phyloP scores from a whole-genome alignment of 306 rosid species.

The Rosa persica region DNA sequence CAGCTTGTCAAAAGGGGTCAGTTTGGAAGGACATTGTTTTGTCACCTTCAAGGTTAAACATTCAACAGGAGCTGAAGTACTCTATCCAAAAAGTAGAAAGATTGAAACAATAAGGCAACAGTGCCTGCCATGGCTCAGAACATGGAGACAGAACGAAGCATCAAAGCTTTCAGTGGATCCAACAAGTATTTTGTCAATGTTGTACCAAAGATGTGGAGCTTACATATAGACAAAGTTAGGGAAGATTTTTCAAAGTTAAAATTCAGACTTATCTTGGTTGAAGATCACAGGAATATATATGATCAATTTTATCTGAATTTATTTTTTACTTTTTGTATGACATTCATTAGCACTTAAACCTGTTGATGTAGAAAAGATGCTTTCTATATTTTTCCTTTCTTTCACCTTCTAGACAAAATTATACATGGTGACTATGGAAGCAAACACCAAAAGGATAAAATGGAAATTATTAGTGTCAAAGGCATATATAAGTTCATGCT shows the following conservation, averaged over 20 bases:
- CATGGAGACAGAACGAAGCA: slow-evolving; percentile 28
- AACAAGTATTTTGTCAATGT: slow-evolving; percentile 14
- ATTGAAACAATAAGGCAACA: slow-evolving; percentile 29
- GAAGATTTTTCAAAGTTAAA: slow-evolving; percentile 4
- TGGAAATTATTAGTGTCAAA: background rate
- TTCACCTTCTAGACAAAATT: background rate
- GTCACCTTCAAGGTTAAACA: slow-evolving; percentile 80
- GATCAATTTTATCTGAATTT: background rate
- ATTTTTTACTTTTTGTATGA: background rate
- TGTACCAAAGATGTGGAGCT: slow-evolving; percentile 23
- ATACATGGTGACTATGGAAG: background rate
- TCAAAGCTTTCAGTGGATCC: slow-evolving; percentile 20
- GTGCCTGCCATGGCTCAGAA: slow-evolving; percentile 14
- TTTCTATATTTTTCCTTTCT: background rate
- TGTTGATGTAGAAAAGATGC: background rate
- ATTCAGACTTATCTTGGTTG: background rate
- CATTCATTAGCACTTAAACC: background rate
- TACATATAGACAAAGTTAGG: slow-evolving; percentile 2
- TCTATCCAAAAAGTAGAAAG: slow-evolving; percentile 74
- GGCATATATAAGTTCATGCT: background rate
- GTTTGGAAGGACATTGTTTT: slow-evolving; percentile 93
- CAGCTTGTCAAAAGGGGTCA: slow-evolving; percentile 71
- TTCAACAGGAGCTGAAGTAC: slow-evolving; percentile 82
- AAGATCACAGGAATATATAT: background rate
- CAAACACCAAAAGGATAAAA: background rate